Base-by-base conservation (phyloP, 495 filamentous ascomycete species). In the Glonium stellatum region DNA sequence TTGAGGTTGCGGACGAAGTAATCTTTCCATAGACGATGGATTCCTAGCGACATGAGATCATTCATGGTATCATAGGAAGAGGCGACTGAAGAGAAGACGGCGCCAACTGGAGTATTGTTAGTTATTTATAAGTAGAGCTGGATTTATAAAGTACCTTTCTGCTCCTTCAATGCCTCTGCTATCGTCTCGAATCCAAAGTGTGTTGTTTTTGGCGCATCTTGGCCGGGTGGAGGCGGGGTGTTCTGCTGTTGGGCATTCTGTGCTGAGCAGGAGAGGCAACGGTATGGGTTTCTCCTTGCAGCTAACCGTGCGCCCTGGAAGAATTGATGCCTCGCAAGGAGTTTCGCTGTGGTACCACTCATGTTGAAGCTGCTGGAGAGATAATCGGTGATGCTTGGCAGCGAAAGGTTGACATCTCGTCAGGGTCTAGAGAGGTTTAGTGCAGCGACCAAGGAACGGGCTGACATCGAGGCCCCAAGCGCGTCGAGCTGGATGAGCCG, bases 1-100 rank as follows among this genome's bases (percentile, higher is more conserved):
- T 96, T 90, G 12, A 98, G 80, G 22, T 86, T 86, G 57, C 90
- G 85, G 42, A 97, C 93, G 73, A 97, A 98, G 76, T 95, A 83
- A 75, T 97, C 93, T 81, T 98, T 98, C 93, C 93, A 98, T 51
- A 97, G 78, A 15, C 93, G 88, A 75, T 98, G 93, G 76, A 95
- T 91, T 37, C 91, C 91, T 25, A 97, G 84, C 44, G 92, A 97
- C 93, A 98, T 97, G 53, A 97, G 82, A 73, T 98, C 93, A 80
- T 98, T 98, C 93, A 98, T 98, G 64, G 84, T 84, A 72, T 97
- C 92, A 78, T 93, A 88, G 27, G 85, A 89, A 51, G 89, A 82
- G 65, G 93, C 92, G 52, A 98, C 92, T 70, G 89, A 95, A 74
- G 90, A 93, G 79, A 97, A 98, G 61, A 98, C 93, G 44, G 82